phyloP scores from a whole-genome alignment of 164 flowering plant species.

The Vitis cinerea region DNA sequence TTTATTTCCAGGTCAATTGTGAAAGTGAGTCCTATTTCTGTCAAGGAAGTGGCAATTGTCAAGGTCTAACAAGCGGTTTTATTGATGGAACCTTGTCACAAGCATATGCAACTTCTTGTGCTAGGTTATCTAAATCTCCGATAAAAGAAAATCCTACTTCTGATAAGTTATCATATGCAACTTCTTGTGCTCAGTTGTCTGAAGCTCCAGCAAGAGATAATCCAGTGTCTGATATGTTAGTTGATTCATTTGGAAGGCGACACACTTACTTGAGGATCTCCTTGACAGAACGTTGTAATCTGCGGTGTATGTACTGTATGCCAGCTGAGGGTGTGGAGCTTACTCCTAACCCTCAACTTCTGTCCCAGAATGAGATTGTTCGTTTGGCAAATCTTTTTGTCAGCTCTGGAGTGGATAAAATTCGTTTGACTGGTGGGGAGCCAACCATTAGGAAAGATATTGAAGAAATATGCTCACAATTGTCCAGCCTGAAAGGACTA shows the following conservation, averaged over 20 bases:
- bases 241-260: constrained; percentile 89
- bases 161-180: constrained; percentile 61
- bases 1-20: constrained; percentile 11
- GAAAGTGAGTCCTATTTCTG: constrained; percentile 2
- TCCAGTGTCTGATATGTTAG: constrained; percentile 68
- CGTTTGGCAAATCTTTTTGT: constrained; percentile 79
- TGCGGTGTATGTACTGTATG: constrained; percentile 96
- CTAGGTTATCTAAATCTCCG: constrained; percentile 41
- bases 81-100: constrained; percentile 17
- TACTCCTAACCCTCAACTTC: constrained; percentile 60
- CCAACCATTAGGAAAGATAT: constrained; percentile 90
- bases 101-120: constrained; percentile 49
- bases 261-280: constrained; percentile 93
- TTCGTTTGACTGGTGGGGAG: constrained; percentile 96
- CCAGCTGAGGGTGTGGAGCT: constrained; percentile 93
- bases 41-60: neutral
- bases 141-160: constrained; percentile 47
- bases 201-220: constrained; percentile 44
- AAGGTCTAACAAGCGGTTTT: constrained; percentile 10
- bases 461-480: constrained; percentile 71
- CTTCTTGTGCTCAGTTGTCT: constrained; percentile 46
- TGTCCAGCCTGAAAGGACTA: constrained; percentile 76
- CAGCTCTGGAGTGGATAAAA: constrained; percentile 79
- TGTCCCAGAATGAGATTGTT: constrained; percentile 64
- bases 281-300: constrained; percentile 91